Percentiles rank a stretch among this genome's conserved stretches.
phyloP scores from a whole-genome alignment of 2,329 filamentous ascomycete genomes.

The Amylocarpus encephaloides region DNA sequence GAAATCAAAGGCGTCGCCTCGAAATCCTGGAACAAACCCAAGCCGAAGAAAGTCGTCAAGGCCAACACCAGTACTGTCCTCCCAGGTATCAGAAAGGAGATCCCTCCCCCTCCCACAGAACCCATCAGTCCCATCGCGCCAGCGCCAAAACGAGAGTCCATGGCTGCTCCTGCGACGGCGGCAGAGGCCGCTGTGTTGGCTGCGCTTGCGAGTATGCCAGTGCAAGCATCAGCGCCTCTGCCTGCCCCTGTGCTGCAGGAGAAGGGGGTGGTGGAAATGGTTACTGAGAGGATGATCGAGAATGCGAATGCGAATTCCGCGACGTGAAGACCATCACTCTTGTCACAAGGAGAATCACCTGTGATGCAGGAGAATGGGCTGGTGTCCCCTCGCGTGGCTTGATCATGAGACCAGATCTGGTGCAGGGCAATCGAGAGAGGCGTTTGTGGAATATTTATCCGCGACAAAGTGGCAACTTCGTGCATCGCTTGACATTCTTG shows the following conservation, averaged over 20 bases:
- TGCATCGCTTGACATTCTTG: too few species aligned
- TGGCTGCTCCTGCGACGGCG: slow-evolving; percentile 1
- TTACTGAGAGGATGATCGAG: slow-evolving; percentile 18
- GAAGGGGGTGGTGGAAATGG: slow-evolving; percentile 11
- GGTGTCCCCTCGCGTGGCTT: too few species aligned
- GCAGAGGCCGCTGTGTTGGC: not conserved
- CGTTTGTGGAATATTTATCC: too few species aligned
- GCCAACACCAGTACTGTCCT: not conserved
- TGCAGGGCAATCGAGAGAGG: too few species aligned
- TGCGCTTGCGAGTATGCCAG: not conserved
- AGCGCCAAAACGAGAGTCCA: not conserved
- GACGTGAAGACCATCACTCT: too few species aligned
- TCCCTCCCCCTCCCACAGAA: not conserved
- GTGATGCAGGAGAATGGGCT: too few species aligned
- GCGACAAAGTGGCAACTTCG: too few species aligned
- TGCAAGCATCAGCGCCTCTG: not conserved
- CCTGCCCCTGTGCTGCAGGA: not conserved
- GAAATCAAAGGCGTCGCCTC: slow-evolving; percentile 22
- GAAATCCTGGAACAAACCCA: slow-evolving; percentile 23
- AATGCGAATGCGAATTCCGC: slow-evolving; percentile 11
- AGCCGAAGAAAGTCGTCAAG: not conserved
- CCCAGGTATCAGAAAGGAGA: not conserved
- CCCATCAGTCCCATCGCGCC: not conserved
- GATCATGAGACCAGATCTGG: too few species aligned
- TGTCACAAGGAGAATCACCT: too few species aligned